phyloP scores from a whole-genome alignment of 495 filamentous ascomycete species.

The Lepidopterella palustris region DNA sequence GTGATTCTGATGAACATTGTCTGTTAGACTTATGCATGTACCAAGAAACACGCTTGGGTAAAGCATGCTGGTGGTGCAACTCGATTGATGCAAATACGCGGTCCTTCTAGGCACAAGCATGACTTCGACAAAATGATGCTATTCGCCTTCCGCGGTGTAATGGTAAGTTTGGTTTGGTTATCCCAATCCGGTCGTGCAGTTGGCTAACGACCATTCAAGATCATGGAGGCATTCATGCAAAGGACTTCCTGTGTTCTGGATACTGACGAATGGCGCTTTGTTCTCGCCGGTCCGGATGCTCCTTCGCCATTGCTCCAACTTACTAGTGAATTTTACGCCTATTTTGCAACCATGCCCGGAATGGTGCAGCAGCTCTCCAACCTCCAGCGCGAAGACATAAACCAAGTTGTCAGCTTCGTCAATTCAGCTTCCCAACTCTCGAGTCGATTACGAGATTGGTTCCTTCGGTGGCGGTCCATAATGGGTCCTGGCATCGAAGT shows the following conservation, averaged over 20 bases:
- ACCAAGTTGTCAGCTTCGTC: not conserved
- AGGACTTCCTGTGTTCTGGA: not conserved
- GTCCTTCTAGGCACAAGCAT: conserved; percentile 30
- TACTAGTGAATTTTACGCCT: not conserved
- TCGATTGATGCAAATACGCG: conserved; percentile 35
- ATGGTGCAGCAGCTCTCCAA: not conserved
- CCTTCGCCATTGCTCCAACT: not conserved
- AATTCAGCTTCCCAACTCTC: not conserved
- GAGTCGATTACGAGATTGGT: not conserved
- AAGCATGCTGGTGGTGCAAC: conserved; percentile 38
- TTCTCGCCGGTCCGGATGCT: not conserved
- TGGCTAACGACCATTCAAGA: not conserved
- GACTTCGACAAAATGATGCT: conserved; percentile 38
- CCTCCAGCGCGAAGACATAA: not conserved
- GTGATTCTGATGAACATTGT: not conserved
- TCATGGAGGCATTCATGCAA: not conserved
- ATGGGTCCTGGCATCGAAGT: not conserved
- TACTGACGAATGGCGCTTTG: not conserved
- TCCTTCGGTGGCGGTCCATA: not conserved
- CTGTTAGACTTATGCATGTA: not conserved
- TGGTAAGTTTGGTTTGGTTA: not conserved
- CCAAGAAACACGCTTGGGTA: conserved; percentile 27
- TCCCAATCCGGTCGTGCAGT: not conserved
- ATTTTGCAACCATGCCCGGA: not conserved
- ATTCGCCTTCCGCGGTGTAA: conserved; percentile 29